Evolutionary conservation across 1,139 yeast genomes (phyloP), one percentile per base, ranked within the genome.

Genomic region (Magnusiomyces suaveolens): DNA sequence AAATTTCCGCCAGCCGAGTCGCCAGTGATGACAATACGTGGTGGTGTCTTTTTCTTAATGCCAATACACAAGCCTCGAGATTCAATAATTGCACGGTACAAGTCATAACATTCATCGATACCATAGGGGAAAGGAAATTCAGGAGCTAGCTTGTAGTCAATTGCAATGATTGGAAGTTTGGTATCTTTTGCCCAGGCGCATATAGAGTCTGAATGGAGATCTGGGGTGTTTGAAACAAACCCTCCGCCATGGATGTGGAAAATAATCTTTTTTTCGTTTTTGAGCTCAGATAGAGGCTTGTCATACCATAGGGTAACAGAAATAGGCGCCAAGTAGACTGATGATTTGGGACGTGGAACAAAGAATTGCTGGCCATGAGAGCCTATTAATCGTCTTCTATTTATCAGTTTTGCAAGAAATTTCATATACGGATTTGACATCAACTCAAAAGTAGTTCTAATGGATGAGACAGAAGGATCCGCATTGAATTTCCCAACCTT

Each of bases 41-140:
- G 61, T 39, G 54, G 59, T 14, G 53, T 48, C 1, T 58, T 54
- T 4, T 57, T 59, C 23, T 54, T 47, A 16, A 59, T 53, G 2
- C 61, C 61, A 1, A 59, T 49, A 21, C 58, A 53, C 29, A 56
- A 50, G 8, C 61, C 61, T 16, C 55, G 52, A 21, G 61, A 59
- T 24, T 57, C 57, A 43, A 59, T 54, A 18, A 63, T 60, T 14
- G 62, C 66, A 23, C 62, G 25, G n/a, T 62, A 58, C 4, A 74
- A 67, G 48, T 75, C 80, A 60, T 66, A 76, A 38, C 78, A 67
- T 60, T 78, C 82, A 25, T 77, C 72, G 1, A 77, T 72, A 43
- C 76, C 72, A 16, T 78, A 76, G 1, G 82, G 82, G 59, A 69
- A 78, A 18, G 79, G 79, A 56, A 69, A 62, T 60, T 78, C 80